Base-by-base conservation (phyloP, 2,329 filamentous ascomycete species). In the Davidsoniella australis region DNA sequence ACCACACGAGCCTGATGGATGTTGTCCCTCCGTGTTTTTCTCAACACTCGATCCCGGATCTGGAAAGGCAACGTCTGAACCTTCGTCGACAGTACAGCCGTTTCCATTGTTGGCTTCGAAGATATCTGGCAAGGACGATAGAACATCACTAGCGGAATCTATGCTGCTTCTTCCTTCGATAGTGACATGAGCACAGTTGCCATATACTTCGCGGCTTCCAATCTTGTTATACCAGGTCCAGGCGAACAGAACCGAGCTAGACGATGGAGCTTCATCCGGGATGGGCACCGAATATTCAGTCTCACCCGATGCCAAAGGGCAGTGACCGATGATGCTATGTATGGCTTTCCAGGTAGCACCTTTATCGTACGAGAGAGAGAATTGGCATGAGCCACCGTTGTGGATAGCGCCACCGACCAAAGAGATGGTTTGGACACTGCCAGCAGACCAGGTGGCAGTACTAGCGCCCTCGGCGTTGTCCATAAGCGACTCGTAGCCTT, bases 121-220 rank as follows among this genome's bases (percentile, higher is more conserved):
- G 5, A 52, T 38, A 39, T 46, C 50, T 1, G 50, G 50, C 59
- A 85, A 70, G 16, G 68, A 61, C 0, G 82, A 80, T 0, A 81
- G 72, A 23, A 62, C 61, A 41, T 64, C 62, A 58, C 80, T 74
- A 44, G 59, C 57, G 24, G 40, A 53, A 6, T 37, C 45, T 16
- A 2, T 41, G 16, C 41, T 42, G 1, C 17, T 39, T 16, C 56
- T 55, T 2, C 56, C 56, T 1, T 54, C 47, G 42, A 80, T 72
- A n/a, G 67, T 68, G 23, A 81, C 68, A 5, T 70, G 68, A 0
- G 76, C 77, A 55, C 78, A 82, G 60, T 81, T 78, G 74, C 80
- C 80, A 64, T 82, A 83, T 70, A 80, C 78, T 58, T 82, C 78
- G 16, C 77, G 67, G 57, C 79, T 80, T 1, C 78, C 77, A 23